Evolutionary conservation across 2,329 filamentous ascomycete species (phyloP).

Genomic region (Fusarium virguliforme): DNA sequence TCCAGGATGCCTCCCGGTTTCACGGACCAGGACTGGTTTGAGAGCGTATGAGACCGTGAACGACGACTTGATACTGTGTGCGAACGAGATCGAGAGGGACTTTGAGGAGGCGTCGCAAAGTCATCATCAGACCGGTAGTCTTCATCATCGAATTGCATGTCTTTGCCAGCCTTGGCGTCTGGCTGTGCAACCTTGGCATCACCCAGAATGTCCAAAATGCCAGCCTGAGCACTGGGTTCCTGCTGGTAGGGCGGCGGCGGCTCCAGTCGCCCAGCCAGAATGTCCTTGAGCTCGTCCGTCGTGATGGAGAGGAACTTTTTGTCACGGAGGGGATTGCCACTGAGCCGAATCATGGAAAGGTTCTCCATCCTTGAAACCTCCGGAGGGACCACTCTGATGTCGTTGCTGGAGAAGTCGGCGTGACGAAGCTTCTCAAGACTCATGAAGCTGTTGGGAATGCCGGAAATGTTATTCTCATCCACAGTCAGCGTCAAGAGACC

Average conservation of each 20-base stretch:
- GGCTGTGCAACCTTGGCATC: constrained; percentile 41
- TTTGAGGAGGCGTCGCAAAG: constrained; percentile 72
- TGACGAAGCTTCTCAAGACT: constrained; percentile 78
- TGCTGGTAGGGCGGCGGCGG: constrained; percentile 65
- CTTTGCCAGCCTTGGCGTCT: constrained; percentile 9
- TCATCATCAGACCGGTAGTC: constrained; percentile 67
- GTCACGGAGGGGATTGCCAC: constrained; percentile 91
- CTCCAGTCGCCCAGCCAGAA: constrained; percentile 77
- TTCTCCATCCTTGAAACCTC: constrained; percentile 85
- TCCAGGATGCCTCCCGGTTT: constrained; percentile 78
- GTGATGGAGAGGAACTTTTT: constrained; percentile 87
- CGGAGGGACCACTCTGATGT: constrained; percentile 82
- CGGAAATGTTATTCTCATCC: constrained; percentile 85
- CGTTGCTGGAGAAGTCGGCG: constrained; percentile 88
- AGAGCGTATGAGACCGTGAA: constrained; percentile 63
- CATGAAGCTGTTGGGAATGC: constrained; percentile 83
- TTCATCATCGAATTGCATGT: constrained; percentile 54
- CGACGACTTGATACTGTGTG: constrained; percentile 63
- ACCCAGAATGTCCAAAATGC: constrained; percentile 41
- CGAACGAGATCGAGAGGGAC: constrained; percentile 65
- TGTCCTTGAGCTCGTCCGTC: constrained; percentile 85
- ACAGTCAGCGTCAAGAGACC: constrained; percentile 81
- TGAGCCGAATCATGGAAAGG: constrained; percentile 81
- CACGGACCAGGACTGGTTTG: constrained; percentile 69
- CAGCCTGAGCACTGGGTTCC: constrained; percentile 50